Conservation (phyloP, 768 basidiomycete species). For the Russula olivacea region DNA sequence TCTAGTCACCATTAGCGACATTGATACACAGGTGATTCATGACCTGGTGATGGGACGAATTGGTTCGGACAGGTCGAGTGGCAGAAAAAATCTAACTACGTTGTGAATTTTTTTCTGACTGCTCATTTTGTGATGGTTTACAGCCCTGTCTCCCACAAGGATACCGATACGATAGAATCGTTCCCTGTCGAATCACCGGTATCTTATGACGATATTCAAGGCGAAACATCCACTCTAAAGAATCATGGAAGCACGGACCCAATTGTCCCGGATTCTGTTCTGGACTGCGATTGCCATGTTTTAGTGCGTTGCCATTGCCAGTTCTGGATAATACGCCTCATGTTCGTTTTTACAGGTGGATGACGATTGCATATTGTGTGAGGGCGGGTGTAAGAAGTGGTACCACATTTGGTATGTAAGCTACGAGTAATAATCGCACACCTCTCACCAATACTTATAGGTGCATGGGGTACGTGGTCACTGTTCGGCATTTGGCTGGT, state of each 20-base stretch:
- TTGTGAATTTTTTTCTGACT: not conserved
- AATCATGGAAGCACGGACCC: constrained; percentile 18
- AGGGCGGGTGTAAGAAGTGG: constrained; percentile 68
- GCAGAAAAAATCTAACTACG: constrained; percentile 47
- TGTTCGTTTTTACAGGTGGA: constrained; percentile 42
- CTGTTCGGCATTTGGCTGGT: not conserved
- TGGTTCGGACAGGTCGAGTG: constrained; percentile 26
- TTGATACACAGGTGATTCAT: constrained; percentile 40
- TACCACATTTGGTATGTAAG: constrained; percentile 64
- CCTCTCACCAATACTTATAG: constrained; percentile 30
- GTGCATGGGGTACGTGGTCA: constrained; percentile 51
- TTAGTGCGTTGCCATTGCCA: constrained; percentile 33
- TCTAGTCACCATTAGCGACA: constrained; percentile 24
- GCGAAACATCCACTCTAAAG: constrained; percentile 6
- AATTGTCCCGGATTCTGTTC: constrained; percentile 34
- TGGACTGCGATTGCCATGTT: constrained; percentile 70
- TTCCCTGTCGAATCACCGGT: constrained; percentile 29
- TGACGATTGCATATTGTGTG: constrained; percentile 50
- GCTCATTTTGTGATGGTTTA: not conserved
- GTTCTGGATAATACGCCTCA: constrained; percentile 1
- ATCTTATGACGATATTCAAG: not conserved
- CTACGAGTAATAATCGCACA: not conserved
- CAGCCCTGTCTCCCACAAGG: constrained; percentile 29
- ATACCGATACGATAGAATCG: constrained; percentile 37
- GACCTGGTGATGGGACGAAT: constrained; percentile 28